Percentiles rank a stretch among this genome's conserved stretches.
phyloP scores from a whole-genome alignment of 2,329 filamentous ascomycete species.

The Xylaria sp. region DNA sequence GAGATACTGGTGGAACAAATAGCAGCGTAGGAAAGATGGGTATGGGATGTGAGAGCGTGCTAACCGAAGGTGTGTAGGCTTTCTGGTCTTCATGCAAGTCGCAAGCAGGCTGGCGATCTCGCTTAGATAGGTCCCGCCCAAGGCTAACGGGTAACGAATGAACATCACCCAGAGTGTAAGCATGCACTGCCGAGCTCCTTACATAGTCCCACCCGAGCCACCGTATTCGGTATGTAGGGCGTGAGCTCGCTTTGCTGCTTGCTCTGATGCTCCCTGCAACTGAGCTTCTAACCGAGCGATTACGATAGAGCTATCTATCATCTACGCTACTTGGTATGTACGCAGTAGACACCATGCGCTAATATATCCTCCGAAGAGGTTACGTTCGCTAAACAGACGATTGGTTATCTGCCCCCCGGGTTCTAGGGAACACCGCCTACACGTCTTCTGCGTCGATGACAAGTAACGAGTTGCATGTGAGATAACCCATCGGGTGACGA shows the following conservation, averaged over 20 bases:
- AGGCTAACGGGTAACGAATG: conserved; percentile 3
- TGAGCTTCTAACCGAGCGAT: conserved; percentile 25
- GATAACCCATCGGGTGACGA: not conserved
- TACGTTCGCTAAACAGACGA: conserved; percentile 6
- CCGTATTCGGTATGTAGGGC: conserved; percentile 26
- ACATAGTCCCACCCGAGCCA: not conserved
- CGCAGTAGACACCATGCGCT: not conserved
- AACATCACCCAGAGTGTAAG: conserved; percentile 18
- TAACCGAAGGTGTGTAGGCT: conserved; percentile 12
- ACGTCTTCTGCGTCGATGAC: not conserved
- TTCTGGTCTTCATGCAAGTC: conserved; percentile 23
- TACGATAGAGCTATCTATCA: conserved; percentile 5
- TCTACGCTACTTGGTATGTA: too few relatives aligned
- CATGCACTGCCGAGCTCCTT: conserved; percentile 28
- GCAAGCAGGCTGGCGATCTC: conserved; percentile 32
- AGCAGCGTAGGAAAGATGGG: not conserved
- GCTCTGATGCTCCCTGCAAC: not conserved
- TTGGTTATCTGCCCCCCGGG: not conserved
- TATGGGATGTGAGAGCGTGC: not conserved
- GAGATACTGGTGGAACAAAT: not conserved
- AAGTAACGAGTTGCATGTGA: not conserved
- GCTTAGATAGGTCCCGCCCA: conserved; percentile 21
- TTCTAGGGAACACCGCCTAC: not conserved
- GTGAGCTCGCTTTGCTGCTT: not conserved
- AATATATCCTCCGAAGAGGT: not conserved